Evolutionary conservation across 169 alveolate genomes (phyloP), one percentile per base, ranked within the genome.

Genomic region (Eimeria nieschulzi): DNA sequence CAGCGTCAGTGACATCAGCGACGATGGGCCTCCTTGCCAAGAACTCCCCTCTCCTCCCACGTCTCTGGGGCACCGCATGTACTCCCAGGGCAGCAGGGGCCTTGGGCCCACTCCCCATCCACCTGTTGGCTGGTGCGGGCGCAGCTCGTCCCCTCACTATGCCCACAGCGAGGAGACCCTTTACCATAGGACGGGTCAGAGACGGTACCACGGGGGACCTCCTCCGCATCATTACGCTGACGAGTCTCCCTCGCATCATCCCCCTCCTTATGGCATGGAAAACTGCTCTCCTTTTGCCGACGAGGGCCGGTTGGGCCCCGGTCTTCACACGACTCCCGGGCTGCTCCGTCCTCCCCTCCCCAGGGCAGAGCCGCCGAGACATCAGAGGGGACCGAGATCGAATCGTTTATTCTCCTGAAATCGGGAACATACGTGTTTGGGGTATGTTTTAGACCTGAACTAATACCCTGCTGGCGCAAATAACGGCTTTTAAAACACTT

Each of bases 1-100:
- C 68, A 59, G 68, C 68, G 68, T 59, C n/a, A 59, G 68, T 5
- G 68, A 59, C 68, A 59, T 59, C 68, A 59, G 68, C 68, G n/a
- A 59, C n/a, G 5, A 59, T 2, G 68, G n/a, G 68, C 15, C 68
- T 15, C 68, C 68, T 59, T 59, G 68, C 68, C 68, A 19, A 5
- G 2, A 12, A 12, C 68, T 19, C 68, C 68, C 68, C 15, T 59
- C 68, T 19, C 68, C 68, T 59, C 2, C 15, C n/a, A 15, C n/a
- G 23, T 19, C 68, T 15, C 23, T 59, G 15, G 15, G 23, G 5
- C 68, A 59, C 68, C 68, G 68, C 68, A 59, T 15, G 23, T 59
- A 2, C 5, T 12, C 68, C 15, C 23, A 19, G 68, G n/a, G 68
- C n/a, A 5, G 68, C 68, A 59, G 68, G 5, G 23, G 23, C 23